phyloP scores from a whole-genome alignment of 2,329 filamentous ascomycete species.

The Lecanosticta acicola region DNA sequence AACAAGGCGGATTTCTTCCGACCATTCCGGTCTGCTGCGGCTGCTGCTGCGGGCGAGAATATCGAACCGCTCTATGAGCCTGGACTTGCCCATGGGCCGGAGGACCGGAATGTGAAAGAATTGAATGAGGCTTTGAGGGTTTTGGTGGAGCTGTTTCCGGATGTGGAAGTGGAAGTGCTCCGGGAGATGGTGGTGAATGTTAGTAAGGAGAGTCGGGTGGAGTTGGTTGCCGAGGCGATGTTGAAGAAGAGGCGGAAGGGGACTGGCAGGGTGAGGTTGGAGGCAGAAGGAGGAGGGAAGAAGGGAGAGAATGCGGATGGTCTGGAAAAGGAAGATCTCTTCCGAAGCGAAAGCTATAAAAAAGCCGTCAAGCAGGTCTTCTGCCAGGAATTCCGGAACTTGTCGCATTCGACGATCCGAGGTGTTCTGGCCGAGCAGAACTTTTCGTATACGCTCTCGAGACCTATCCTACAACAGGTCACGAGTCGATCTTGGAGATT shows the following conservation, averaged over 20 bases:
- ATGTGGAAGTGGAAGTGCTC: conserved; percentile 76
- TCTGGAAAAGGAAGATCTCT: conserved; percentile 58
- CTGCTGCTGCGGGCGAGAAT: conserved; percentile 19
- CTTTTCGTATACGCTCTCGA: conserved; percentile 67
- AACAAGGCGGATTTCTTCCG: conserved; percentile 32
- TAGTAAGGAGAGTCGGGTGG: conserved; percentile 68
- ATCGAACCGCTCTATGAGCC: conserved; percentile 27
- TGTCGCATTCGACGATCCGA: conserved; percentile 67
- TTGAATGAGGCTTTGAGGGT: conserved; percentile 65
- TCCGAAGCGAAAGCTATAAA: conserved; percentile 63
- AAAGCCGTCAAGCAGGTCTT: conserved; percentile 62
- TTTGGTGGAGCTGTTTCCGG: conserved; percentile 68
- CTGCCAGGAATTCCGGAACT: conserved; percentile 68
- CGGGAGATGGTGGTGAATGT: conserved; percentile 72
- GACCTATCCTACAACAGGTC: conserved; percentile 62
- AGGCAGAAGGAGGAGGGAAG: neutral
- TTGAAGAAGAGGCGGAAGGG: conserved; percentile 66
- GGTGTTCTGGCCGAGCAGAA: conserved; percentile 77
- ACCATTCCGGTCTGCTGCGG: conserved; percentile 25
- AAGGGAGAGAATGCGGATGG: neutral
- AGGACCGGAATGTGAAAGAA: conserved; percentile 59
- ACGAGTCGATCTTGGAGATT: conserved; percentile 73
- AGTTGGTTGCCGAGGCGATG: conserved; percentile 70
- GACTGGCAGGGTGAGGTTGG: conserved; percentile 59
- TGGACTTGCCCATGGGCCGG: conserved; percentile 4